Evolutionary conservation across 2,329 filamentous ascomycete species (phyloP).

Genomic region (Didymella pomorum): DNA sequence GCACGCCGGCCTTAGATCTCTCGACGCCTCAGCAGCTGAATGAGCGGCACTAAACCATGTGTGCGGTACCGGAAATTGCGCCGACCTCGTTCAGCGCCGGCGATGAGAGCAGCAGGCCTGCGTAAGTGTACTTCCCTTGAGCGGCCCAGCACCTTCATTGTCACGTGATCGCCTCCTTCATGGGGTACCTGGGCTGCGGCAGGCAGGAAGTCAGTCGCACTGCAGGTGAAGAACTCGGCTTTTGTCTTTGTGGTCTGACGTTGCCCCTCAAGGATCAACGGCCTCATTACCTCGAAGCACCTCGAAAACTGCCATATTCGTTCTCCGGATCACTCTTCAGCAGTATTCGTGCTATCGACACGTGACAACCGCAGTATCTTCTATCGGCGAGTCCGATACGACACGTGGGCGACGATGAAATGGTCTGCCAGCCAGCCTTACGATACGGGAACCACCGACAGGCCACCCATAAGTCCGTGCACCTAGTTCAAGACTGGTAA

Average conservation of each 20-base stretch:
- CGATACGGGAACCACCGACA: background rate
- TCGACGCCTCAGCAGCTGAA: background rate
- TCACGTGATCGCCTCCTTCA: background rate
- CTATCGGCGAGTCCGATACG: conserved; percentile 1
- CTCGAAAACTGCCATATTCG: background rate
- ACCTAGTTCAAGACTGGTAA: background rate
- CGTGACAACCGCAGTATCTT: background rate
- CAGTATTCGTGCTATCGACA: too few relatives aligned
- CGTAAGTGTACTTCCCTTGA: background rate
- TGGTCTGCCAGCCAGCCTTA: background rate
- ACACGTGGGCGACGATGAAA: background rate
- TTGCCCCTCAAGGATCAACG: too few relatives aligned
- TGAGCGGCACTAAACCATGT: background rate
- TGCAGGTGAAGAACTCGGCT: too few relatives aligned
- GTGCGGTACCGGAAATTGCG: background rate
- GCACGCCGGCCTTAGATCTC: background rate
- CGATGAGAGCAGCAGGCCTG: background rate
- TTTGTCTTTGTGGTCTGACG: too few relatives aligned
- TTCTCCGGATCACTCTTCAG: background rate
- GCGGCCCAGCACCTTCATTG: background rate
- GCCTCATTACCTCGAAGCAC: background rate
- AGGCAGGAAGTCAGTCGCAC: too few relatives aligned
- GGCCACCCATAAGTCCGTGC: background rate
- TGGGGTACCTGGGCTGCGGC: too few relatives aligned
- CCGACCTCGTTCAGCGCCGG: background rate